Base-by-base conservation (phyloP, 2,329 filamentous ascomycete genomes). In the Penicillium sumatraense region DNA sequence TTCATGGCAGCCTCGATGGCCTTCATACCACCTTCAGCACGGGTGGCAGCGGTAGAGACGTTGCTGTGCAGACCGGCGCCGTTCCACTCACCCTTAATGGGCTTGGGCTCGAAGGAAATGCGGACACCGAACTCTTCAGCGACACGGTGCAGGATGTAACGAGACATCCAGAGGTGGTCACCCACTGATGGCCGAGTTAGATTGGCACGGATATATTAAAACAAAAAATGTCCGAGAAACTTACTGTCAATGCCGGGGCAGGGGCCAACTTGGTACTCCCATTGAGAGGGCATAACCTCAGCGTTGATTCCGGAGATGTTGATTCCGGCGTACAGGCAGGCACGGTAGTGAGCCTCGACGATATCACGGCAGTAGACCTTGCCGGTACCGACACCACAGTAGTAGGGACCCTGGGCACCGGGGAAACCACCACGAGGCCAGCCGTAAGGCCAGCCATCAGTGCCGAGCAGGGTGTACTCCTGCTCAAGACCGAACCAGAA, bases 401-500 rank as follows among this genome's bases (percentile, higher is more conserved):
- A 96, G 85, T 96, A 96, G 60, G 91, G 91, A 63, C 92, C 92
- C 80, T 96, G 92, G 66, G 93, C 91, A 75, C 90, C 92, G 63
- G 92, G 92, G 88, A 88, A 96, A 72, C 91, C 91, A 72, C 88
- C 87, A 78, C 86, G 86, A 73, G 89, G 89, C 90, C 91, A 96
- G 80, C 95, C 95, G 72, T 92, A 97, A 52, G 95, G 95, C 80
- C 91, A 89, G 77, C 92, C 90, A 67, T 88, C 86, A 66, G 87
- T 80, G 72, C 93, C 93, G 67, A 98, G 89, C 42, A 96, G 88
- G 58, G 91, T 98, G 85, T 98, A 98, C 79, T 98, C 93, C 76
- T 98, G 93, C 77, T 96, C 93, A 16, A 99, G 87, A 79, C 95
- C 95, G 79, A 98, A 99, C 95, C 93, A 98, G 72, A 95, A 93